Base-by-base conservation (phyloP, 2,329 filamentous ascomycete species). In the Sarocladium kiliense region DNA sequence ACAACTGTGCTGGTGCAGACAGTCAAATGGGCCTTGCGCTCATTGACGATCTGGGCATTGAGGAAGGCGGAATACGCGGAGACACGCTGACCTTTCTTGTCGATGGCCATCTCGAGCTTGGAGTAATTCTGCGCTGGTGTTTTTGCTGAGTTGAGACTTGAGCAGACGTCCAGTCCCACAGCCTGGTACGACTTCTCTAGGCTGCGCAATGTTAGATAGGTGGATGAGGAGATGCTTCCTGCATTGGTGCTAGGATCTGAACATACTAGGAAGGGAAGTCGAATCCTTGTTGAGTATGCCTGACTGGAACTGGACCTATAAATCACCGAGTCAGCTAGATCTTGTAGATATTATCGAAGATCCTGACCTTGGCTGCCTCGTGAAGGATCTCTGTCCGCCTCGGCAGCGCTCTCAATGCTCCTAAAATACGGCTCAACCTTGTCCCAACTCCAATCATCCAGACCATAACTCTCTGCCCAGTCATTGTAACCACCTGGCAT, bases 371-470 rank as follows among this genome's bases (percentile, higher is more conserved):
- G 21, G 21, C 30, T 55, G 12, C 44, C 45, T 42, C 34, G 23
- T n/a, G 16, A 45, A 34, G 18, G 39, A 34, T 18, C 54, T 14
- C 1, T 39, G 9, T 1, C n/a, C 60, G 34, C 2, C 25, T 32
- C 37, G 21, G 47, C 5, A 1, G 57, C 36, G 25, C 63, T 65
- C 56, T 71, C 69, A 3, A 62, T 60, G 39, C 58, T 64, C 7
- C 55, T 57, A 18, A 71, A 71, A 47, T 64, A 68, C 7, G 68
- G 68, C 56, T 68, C 66, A 6, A 71, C 64, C 25, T 62, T 58
- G 2, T 66, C 61, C 59, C 65, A 72, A 16, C 59, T 57, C 70
- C 70, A 72, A n/a, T 68, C 62, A 4, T 59, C 45, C n/a, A 69
- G 59, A 1, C 66, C 67, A 25, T 63, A 56, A 5, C 5, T 19